Base-by-base conservation (phyloP, 2,329 filamentous ascomycete genomes). In the Fusarium virguliforme region DNA sequence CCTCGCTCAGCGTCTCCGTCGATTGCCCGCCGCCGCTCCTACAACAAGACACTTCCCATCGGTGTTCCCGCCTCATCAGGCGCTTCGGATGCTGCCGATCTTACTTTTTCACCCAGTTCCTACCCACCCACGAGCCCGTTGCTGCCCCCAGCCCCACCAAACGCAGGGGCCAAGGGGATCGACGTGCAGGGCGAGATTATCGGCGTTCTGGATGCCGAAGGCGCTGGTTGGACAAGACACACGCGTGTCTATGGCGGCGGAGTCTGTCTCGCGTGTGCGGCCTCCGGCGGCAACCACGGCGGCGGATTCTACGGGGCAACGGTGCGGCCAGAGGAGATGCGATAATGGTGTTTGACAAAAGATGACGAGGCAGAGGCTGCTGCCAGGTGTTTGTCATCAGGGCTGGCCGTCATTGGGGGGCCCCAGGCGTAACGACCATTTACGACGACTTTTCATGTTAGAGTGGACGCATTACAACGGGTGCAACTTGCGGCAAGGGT, bases 231-330 rank as follows among this genome's bases (percentile, higher is more conserved):
- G 88, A 86, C 83, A 72, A 83, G 87, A 38, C 88, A 90, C 75
- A 90, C 87, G 15, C 84, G 87, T 28, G 87, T 89, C 28, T 89
- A 89, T 68, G 87, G 87, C 30, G 87, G 87, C 64, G 87, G 87
- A 6, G 83, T 86, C 3, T 90, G 88, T 68, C 81, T 88, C 40
- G 87, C 87, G 1, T 90, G 88, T 70, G 79, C 85, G 40, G 86
- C 85, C 8, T 83, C 85, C 9, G 84, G 83, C 7, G 80, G 79
- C 34, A 77, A 80, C n/a, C 79, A 83, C 28, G 81, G 80, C 10
- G 84, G 81, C 18, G 83, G 85, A 8, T 87, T 87, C 76, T 89
- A 89, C 68, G 87, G 86, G 30, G 83, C 84, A 41, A 87, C 83
- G 30, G 87, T 88, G 28, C 84, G 85, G 15, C 82, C 86, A 22